These are phyloP conservation scores for Saccharomyces hybrid DNA, from an alignment of 1,139 yeast genomes.

Conservation along the genomic window DNA sequence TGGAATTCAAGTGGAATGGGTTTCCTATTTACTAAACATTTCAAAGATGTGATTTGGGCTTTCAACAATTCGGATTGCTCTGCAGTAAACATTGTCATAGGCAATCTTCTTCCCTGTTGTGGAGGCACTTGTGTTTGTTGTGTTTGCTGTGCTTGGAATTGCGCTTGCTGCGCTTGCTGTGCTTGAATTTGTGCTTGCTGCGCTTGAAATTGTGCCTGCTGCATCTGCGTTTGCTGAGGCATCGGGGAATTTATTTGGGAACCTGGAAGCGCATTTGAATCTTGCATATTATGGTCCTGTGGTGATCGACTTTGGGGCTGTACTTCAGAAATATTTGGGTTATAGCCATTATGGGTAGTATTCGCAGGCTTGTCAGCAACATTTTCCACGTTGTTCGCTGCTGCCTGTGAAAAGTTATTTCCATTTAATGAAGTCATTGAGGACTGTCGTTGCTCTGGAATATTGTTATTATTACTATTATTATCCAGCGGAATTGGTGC, in stretches of 20 bases:
- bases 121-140: conserved; percentile 5
- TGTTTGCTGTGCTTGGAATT: neutral
- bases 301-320: neutral
- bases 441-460: neutral
- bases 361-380: neutral
- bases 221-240: neutral
- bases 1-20: conserved; percentile 53
- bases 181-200: neutral
- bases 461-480: neutral
- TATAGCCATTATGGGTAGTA: neutral
- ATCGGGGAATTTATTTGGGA: neutral
- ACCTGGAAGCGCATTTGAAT: neutral
- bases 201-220: neutral
- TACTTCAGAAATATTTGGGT: neutral
- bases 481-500: neutral
- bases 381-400: neutral
- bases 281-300: neutral
- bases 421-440: neutral
- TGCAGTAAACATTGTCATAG: conserved; percentile 15
- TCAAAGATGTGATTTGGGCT: conserved; percentile 66
- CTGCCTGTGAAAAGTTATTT: neutral
- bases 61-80: conserved; percentile 59
- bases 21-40: conserved; percentile 49
- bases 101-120: conserved; percentile 19
- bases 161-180: too few species aligned